phyloP scores from a whole-genome alignment of 139 green algal species.

The Edaphochlamys debaryana region DNA sequence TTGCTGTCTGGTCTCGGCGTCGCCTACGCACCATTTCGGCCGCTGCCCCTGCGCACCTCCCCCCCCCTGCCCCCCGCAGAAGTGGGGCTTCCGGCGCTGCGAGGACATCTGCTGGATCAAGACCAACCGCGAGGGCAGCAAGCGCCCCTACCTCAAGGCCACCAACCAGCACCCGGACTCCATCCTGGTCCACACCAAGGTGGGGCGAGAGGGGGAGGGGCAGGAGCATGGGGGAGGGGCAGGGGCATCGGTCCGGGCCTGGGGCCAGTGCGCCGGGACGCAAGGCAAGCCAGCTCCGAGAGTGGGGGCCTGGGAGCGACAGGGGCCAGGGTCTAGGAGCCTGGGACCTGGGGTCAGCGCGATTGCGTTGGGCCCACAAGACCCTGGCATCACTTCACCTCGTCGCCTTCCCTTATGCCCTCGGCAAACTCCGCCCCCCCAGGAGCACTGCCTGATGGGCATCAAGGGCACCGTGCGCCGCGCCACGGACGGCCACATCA shows the following conservation, averaged over 20 bases:
- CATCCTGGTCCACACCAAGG: conserved; percentile 86
- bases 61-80: conserved; percentile 30
- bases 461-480: conserved; percentile 80
- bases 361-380: no score
- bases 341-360: no score
- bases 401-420: not conserved
- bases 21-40: not conserved
- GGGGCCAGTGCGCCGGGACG: no score
- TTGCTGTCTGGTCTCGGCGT: no score
- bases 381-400: no score
- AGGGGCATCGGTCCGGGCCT: no score
- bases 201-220: conserved; percentile 2
- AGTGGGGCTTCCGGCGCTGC: conserved; percentile 85
- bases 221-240: no score
- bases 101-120: conserved; percentile 89
- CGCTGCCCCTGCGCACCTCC: not conserved
- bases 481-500: conserved; percentile 76
- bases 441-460: conserved; percentile 92
- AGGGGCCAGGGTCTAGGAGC: no score
- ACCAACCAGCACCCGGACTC: conserved; percentile 70
- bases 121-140: conserved; percentile 70
- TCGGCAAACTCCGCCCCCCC: not conserved
- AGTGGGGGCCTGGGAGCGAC: no score
- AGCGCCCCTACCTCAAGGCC: conserved; percentile 49
- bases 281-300: no score